Base-by-base conservation (phyloP, 257 asterid genomes). In the Misopates orontium region DNA sequence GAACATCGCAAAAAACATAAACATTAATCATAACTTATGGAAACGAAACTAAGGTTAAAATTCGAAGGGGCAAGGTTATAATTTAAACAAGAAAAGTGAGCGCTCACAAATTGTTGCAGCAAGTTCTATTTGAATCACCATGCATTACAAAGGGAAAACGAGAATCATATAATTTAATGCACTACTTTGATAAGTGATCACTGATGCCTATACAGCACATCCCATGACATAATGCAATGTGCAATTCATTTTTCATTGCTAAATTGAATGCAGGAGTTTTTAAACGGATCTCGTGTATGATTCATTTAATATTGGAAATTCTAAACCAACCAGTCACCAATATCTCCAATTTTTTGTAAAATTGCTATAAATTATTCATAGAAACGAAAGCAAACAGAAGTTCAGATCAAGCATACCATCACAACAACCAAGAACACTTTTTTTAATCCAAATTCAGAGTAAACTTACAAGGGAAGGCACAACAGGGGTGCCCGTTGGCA, bases 401-500 rank as follows among this genome's bases (percentile, higher is more conserved):
- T 28, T n/a, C 16, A 62, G 59, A 74, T 52, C 44, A 20, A 67
- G n/a, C 47, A 42, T 5, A n/a, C 41, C 42, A 67, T 3, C 44
- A 47, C 28, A n/a, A n/a, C n/a, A n/a, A n/a, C n/a, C n/a, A n/a
- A n/a, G n/a, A n/a, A n/a, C n/a, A n/a, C n/a, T n/a, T n/a, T n/a
- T n/a, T n/a, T n/a, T n/a, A n/a, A n/a, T n/a, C n/a, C n/a, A n/a
- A n/a, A n/a, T n/a, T n/a, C n/a, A n/a, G n/a, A n/a, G n/a, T 9
- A 28, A 57, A 76, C 91, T 80, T 62, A 94, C 99, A 50, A 87
- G 96, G 20, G 91, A 63, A 13, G 83, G 40, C 31, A 77, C 83
- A 1, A 58, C 51, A 3, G 97, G 97, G 18, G 99, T 90, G 57
- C 95, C 96, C 25, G 76, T 74, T 18, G 99, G 99, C 7, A 95